Conservation (phyloP, 495 filamentous ascomycete genomes). For the Penicillium atrosanguineum region DNA sequence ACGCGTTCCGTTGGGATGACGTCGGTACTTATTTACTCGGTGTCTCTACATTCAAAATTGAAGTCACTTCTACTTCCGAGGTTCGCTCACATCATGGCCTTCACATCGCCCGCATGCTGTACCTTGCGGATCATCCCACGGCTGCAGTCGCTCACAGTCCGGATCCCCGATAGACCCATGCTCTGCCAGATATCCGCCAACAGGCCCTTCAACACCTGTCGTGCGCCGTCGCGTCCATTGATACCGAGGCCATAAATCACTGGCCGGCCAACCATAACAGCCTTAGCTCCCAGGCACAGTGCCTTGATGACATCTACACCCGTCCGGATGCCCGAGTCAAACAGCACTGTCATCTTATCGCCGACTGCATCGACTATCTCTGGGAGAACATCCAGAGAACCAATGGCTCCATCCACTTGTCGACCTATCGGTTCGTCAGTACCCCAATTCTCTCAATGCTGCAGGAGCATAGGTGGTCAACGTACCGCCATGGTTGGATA, state of each 20-base stretch:
- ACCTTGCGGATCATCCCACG: constrained; percentile 49
- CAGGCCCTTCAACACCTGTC: constrained; percentile 54
- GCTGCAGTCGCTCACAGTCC: constrained; percentile 51
- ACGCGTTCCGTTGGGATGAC: constrained; percentile 10
- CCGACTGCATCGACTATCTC: constrained; percentile 60
- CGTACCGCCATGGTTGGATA: constrained; percentile 52
- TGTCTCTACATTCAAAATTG: background rate
- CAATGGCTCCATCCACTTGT: constrained; percentile 66
- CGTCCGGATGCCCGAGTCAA: constrained; percentile 62
- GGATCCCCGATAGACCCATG: constrained; percentile 57
- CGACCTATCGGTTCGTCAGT: constrained; percentile 36
- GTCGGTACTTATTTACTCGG: constrained; percentile 1
- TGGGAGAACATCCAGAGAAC: constrained; percentile 61
- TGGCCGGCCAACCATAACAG: constrained; percentile 83
- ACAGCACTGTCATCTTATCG: constrained; percentile 56
- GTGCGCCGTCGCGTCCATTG: constrained; percentile 56
- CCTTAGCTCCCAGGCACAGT: constrained; percentile 80
- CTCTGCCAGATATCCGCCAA: constrained; percentile 61
- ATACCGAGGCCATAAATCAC: constrained; percentile 79
- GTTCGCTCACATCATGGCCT: constrained; percentile 36
- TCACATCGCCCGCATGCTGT: constrained; percentile 52
- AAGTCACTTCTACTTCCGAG: background rate
- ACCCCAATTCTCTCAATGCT: background rate
- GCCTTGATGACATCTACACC: constrained; percentile 76
- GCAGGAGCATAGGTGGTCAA: background rate